Base-by-base conservation (phyloP, 2,329 filamentous ascomycete species). In the Penicillium palitans region DNA sequence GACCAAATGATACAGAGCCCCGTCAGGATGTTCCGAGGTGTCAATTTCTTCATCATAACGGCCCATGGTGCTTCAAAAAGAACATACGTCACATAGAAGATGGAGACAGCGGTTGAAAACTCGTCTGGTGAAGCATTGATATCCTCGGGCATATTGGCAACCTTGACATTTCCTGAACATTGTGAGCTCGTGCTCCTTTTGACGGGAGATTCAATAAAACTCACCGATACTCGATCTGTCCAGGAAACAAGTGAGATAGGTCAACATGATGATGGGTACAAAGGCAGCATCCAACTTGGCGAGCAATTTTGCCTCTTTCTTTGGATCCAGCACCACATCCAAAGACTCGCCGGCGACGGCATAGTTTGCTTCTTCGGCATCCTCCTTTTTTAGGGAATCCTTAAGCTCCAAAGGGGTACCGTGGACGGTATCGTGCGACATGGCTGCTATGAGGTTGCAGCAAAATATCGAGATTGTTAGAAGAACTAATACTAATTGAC, bases 201-300 rank as follows among this genome's bases (percentile, higher is more conserved):
- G 4, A 6, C 3, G 27, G 27, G n/a, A 6, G 21, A 4, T 15
- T 25, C 0, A 17, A 45, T 2, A 3, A 13, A 37, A 54, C 55
- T 24, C 63, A 75, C 79, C 79, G 40, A 84, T 83, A 62, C 83
- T 83, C 21, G 76, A 75, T 54, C 84, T 77, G 68, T 87, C 84
- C 41, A 85, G 72, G 64, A 83, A 84, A 60, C 79, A 83, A 4
- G 78, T 76, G 21, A 86, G 66, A 60, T 84, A 86, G 5, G 84
- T 76, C 47, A 83, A 69, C 78, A 83, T 84, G 58, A 85, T 81
- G 55, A 84, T 78, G 0, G 81, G 81, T 5, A 79, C 76, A 51
- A 83, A 78, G 4, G 74, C 75, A 4, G 78, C 45, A 55, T 83
- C 81, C 12, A 83, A 70, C 58, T 83, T 83, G 21, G 72, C 67